Conservation (phyloP, 164 flowering plant species). For the Tinospora cordifolia region DNA sequence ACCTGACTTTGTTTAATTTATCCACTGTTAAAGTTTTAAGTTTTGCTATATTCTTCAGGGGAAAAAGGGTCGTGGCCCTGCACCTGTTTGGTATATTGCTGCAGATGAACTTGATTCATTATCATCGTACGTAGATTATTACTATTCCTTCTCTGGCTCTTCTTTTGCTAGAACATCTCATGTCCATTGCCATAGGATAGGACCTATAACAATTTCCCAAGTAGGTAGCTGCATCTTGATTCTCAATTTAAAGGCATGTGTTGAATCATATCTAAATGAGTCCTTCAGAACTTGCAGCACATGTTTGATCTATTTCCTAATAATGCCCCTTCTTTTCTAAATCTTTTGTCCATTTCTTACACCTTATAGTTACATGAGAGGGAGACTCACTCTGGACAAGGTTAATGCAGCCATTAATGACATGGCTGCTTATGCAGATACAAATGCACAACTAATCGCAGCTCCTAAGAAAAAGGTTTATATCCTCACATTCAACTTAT, state of each 20-base stretch:
- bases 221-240: background rate
- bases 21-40: background rate
- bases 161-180: background rate
- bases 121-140: slow-evolving; percentile 48
- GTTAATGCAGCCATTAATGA: slow-evolving; percentile 82
- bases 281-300: background rate
- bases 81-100: slow-evolving; percentile 68
- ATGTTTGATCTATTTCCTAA: background rate
- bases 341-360: background rate
- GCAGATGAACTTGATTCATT: slow-evolving; percentile 62
- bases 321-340: background rate
- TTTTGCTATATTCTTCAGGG: slow-evolving; percentile 42
- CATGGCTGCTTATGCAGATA: slow-evolving; percentile 86
- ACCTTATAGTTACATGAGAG: slow-evolving; percentile 82
- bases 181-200: background rate
- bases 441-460: slow-evolving; percentile 69
- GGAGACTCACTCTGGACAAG: slow-evolving; percentile 85
- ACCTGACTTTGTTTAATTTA: background rate
- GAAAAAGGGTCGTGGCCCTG: slow-evolving; percentile 62
- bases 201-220: background rate
- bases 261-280: background rate
- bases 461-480: slow-evolving; percentile 75
- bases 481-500: background rate
- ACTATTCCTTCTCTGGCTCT: background rate
- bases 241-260: background rate